These are phyloP conservation scores for Saturnispora quitensis DNA, from an alignment of 805 yeast genomes.

Conservation along the genomic window DNA sequence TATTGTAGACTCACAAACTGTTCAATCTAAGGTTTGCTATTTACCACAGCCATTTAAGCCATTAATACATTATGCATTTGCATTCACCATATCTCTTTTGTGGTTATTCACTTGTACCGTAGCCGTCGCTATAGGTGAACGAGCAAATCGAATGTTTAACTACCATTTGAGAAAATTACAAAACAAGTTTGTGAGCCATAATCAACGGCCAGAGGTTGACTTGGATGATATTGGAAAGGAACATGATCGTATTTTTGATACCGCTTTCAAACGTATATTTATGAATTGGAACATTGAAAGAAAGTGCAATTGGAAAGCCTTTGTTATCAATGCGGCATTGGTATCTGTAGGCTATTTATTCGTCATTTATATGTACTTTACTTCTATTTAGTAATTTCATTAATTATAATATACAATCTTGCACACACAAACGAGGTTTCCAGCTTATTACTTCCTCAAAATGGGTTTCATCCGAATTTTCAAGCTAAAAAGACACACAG, in stretches of 20 bases:
- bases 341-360: constrained; percentile 4
- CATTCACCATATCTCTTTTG: constrained; percentile 8
- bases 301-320: constrained; percentile 8
- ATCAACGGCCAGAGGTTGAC: constrained; percentile 3
- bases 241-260: constrained; percentile 1
- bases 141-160: constrained; percentile 2
- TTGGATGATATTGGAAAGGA: constrained; percentile 7
- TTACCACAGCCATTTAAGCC: constrained; percentile 23
- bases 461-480: too few relatives aligned
- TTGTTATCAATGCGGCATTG: constrained; percentile 9
- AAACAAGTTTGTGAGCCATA: not conserved
- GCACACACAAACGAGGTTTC: not conserved
- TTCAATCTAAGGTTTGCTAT: constrained; percentile 23
- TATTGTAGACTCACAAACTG: constrained; percentile 22
- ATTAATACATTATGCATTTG: constrained; percentile 15
- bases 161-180: not conserved
- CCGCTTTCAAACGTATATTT: constrained; percentile 1
- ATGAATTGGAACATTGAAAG: constrained; percentile 20
- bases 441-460: too few relatives aligned
- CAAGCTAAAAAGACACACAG: too few relatives aligned
- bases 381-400: constrained; percentile 10
- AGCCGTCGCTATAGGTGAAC: constrained; percentile 8
- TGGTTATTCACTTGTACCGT: constrained; percentile 19
- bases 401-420: not conserved
- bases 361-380: constrained; percentile 15